phyloP scores from a whole-genome alignment of 2,329 filamentous ascomycete genomes.

The Tolypocladium ophioglossoides region DNA sequence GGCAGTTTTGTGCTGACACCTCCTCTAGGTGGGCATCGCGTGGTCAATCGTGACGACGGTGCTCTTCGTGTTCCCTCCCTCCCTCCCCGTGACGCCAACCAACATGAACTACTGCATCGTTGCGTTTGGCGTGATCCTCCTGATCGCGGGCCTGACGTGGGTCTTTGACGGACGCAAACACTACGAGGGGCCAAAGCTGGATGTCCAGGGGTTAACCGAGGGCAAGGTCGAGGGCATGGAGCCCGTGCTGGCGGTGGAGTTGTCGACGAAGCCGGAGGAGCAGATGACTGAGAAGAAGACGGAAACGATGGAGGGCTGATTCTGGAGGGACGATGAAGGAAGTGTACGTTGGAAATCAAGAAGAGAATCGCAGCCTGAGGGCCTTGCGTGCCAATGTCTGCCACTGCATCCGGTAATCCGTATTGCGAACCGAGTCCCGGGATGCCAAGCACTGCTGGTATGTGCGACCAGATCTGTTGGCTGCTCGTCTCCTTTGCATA shows the following conservation, averaged over 20 bases:
- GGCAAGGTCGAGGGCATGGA: constrained; percentile 5
- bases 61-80: constrained; percentile 64
- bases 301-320: background rate
- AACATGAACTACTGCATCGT: constrained; percentile 56
- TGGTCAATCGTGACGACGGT: constrained; percentile 64
- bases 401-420: background rate
- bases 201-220: constrained; percentile 6
- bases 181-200: constrained; percentile 25
- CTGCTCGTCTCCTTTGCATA: background rate
- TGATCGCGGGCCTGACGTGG: constrained; percentile 34
- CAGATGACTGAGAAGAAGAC: background rate
- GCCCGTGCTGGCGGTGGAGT: background rate
- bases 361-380: background rate
- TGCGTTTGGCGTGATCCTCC: constrained; percentile 35
- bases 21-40: constrained; percentile 36
- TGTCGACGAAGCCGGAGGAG: background rate
- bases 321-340: background rate
- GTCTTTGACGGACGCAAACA: constrained; percentile 37
- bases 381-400: background rate
- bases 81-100: constrained; percentile 48
- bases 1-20: background rate
- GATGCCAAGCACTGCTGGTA: background rate
- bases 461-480: background rate
- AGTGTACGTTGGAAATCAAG: background rate
- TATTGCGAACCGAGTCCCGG: background rate